Percentiles rank a stretch among this genome's conserved stretches.
Evolutionary conservation across 148 eudicot species (phyloP).

Genomic region (Persicaria tinctoria): DNA sequence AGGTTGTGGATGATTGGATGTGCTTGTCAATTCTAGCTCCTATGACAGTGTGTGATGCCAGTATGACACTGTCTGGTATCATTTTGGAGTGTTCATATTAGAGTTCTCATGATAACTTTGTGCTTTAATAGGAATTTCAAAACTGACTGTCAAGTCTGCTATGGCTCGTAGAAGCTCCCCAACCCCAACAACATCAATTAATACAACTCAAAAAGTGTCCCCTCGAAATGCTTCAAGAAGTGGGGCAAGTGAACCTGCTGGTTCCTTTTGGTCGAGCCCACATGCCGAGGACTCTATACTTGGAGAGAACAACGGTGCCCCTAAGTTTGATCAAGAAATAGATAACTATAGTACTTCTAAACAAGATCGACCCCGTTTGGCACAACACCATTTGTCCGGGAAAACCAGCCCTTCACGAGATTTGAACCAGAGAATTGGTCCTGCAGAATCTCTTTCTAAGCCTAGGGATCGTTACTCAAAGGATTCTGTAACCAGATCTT

Average conservation of each 20-base stretch:
- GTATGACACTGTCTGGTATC: not conserved
- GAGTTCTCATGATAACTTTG: not conserved
- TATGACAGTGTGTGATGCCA: not conserved
- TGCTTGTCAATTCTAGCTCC: not conserved
- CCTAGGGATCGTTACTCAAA: not conserved
- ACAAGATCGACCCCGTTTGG: slow-evolving; percentile 30
- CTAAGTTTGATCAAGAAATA: slow-evolving; percentile 45
- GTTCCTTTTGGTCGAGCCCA: slow-evolving; percentile 89
- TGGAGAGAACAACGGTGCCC: slow-evolving; percentile 35
- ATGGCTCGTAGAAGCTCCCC: slow-evolving; percentile 88
- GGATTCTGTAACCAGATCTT: slow-evolving; percentile 22
- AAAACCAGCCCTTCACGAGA: slow-evolving; percentile 26
- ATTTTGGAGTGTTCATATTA: not conserved
- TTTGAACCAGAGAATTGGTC: slow-evolving; percentile 18
- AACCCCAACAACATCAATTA: slow-evolving; percentile 57
- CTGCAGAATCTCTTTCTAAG: slow-evolving; percentile 21
- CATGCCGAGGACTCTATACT: slow-evolving; percentile 53
- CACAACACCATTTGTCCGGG: slow-evolving; percentile 21
- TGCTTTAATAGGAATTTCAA: slow-evolving; percentile 42
- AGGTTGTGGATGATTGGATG: not conserved
- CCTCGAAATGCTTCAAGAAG: slow-evolving; percentile 29
- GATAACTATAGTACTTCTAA: slow-evolving; percentile 18
- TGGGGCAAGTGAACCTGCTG: slow-evolving; percentile 37
- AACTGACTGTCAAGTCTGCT: slow-evolving; percentile 41
- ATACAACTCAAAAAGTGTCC: slow-evolving; percentile 42